A percentile compares a stretch with the other conserved stretches of the same genome.
These are phyloP conservation scores for Clonostachys sp. DNA, from an alignment of 2,329 filamentous ascomycete species.

Conservation along the genomic window DNA sequence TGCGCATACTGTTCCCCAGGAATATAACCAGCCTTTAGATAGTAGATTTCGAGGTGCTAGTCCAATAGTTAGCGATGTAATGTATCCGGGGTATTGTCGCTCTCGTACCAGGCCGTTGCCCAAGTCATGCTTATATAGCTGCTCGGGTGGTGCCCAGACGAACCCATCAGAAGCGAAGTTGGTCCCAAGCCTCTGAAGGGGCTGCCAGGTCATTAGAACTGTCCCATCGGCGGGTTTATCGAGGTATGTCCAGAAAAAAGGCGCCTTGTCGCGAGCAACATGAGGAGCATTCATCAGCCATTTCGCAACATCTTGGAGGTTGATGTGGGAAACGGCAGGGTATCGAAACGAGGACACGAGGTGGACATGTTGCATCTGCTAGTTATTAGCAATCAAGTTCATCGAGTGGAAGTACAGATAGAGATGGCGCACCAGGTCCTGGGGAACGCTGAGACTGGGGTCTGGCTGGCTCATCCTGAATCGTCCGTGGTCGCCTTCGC, in stretches of 20 bases:
- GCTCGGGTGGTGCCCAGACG: constrained; percentile 81
- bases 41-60: constrained; percentile 62
- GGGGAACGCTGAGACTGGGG: constrained; percentile 34
- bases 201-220: constrained; percentile 85
- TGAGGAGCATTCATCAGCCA: constrained; percentile 81
- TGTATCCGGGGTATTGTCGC: not conserved
- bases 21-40: constrained; percentile 76
- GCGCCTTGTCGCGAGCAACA: constrained; percentile 76
- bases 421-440: constrained; percentile 29
- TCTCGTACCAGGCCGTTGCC: constrained; percentile 52
- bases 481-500: not conserved
- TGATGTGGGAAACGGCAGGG: constrained; percentile 66
- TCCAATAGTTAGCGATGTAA: not conserved
- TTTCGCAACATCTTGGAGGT: constrained; percentile 72
- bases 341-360: constrained; percentile 82
- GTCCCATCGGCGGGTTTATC: constrained; percentile 77
- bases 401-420: not conserved
- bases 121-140: constrained; percentile 68
- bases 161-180: constrained; percentile 90
- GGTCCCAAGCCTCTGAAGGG: constrained; percentile 62
- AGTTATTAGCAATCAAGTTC: not conserved
- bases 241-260: constrained; percentile 93
- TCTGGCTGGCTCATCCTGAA: constrained; percentile 24
- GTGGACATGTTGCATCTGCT: constrained; percentile 81
- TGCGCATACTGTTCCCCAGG: constrained; percentile 70